Evolutionary conservation across 2,329 filamentous ascomycete genomes (phyloP).

Genomic region (Samsoniella hepiali): DNA sequence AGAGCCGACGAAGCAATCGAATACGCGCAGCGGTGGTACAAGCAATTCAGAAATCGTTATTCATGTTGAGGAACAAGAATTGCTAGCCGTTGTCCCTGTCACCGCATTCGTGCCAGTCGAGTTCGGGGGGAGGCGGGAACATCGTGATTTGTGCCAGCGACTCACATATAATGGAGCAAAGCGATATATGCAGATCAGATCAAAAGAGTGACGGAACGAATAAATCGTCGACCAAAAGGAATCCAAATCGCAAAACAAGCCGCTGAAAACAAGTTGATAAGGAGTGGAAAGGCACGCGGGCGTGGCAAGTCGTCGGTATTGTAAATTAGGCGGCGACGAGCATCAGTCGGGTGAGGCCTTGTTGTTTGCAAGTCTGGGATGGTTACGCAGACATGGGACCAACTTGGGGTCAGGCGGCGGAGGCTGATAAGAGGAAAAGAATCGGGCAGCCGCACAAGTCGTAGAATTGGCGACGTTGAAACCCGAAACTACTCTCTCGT

Average conservation of each 20-base stretch:
- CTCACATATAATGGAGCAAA: slow-evolving; percentile 17
- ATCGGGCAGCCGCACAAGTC: slow-evolving; percentile 3
- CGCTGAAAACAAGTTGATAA: slow-evolving; percentile 12
- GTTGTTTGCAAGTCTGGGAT: slow-evolving; percentile 1
- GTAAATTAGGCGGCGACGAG: slow-evolving; percentile 5
- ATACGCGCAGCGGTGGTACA: no score
- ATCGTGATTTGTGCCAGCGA: neutral
- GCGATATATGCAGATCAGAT: slow-evolving; percentile 17
- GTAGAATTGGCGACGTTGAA: slow-evolving; percentile 4
- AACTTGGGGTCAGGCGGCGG: neutral
- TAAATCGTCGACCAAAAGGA: slow-evolving; percentile 14
- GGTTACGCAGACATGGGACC: slow-evolving; percentile 16
- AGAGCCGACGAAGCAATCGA: neutral
- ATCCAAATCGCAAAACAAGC: slow-evolving; percentile 6
- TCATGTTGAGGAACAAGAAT: neutral
- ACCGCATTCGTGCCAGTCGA: neutral
- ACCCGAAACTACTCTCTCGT: slow-evolving; percentile 7
- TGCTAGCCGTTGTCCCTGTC: neutral
- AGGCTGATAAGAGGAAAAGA: neutral
- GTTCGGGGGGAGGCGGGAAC: neutral
- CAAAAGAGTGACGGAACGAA: slow-evolving; percentile 19
- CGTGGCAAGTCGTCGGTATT: slow-evolving; percentile 10
- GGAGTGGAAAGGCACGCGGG: slow-evolving; percentile 12
- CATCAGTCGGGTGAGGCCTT: slow-evolving; percentile 9
- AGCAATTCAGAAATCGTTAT: neutral